phyloP scores from a whole-genome alignment of 805 yeast species.

The Pichia insulana region DNA sequence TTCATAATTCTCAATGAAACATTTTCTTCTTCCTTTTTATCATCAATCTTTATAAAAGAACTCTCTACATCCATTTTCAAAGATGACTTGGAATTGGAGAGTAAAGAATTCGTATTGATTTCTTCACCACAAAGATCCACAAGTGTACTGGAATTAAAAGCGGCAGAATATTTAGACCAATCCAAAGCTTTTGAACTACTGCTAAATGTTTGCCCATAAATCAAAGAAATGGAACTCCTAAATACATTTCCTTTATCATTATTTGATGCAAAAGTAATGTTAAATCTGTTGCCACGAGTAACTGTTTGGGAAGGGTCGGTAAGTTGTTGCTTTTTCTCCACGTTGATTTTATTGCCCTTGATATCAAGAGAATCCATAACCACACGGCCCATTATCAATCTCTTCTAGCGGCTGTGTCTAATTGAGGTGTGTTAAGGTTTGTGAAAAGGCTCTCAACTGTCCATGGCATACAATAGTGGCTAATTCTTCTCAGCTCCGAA shows the following conservation, averaged over 20 bases:
- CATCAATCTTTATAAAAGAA: not conserved
- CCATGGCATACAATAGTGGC: no score
- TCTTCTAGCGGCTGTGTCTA: no score
- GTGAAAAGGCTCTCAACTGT: no score
- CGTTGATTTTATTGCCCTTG: not conserved
- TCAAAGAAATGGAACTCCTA: constrained; percentile 15
- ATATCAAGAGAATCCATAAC: constrained; percentile 1
- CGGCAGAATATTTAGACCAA: not conserved
- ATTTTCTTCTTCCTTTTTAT: not conserved
- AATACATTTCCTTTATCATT: constrained; percentile 1
- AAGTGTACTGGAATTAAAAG: not conserved
- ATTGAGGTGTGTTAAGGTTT: no score
- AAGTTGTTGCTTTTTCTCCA: no score
- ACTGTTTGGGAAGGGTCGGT: no score
- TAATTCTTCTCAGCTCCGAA: no score
- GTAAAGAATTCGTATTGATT: no score
- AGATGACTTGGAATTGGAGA: no score
- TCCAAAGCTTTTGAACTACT: not conserved
- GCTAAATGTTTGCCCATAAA: constrained; percentile 8
- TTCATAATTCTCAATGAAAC: not conserved
- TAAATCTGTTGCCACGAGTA: no score
- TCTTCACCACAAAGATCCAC: not conserved
- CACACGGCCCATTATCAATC: constrained; percentile 9
- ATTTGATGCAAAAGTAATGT: no score
- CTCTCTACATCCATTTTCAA: not conserved